Conservation (phyloP, 148 eudicot genomes). For the Rhododendron vialii region DNA sequence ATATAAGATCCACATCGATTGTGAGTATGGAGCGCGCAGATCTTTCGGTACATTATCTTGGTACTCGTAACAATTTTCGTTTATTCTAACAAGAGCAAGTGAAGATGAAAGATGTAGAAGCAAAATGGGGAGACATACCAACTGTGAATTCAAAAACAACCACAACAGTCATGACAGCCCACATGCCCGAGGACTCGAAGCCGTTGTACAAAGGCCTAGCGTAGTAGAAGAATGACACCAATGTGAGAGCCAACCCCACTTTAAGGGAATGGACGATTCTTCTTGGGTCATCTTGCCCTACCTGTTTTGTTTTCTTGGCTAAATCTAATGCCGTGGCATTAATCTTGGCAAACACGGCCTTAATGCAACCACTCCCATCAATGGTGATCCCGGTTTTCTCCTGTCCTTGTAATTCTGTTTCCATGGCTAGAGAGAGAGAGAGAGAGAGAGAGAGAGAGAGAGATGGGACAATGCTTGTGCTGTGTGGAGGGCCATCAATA, state of each 20-base stretch:
- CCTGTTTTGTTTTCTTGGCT: slow-evolving; percentile 17
- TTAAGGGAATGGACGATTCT: slow-evolving; percentile 60
- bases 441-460: not conserved
- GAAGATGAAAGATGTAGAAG: not conserved
- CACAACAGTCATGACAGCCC: slow-evolving; percentile 86
- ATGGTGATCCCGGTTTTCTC: not conserved
- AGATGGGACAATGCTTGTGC: no score
- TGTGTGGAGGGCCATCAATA: not conserved
- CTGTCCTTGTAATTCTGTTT: not conserved
- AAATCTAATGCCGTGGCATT: slow-evolving; percentile 8
- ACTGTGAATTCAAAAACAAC: slow-evolving; percentile 72
- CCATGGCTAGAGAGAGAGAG: slow-evolving; percentile 7
- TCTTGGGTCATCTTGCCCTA: slow-evolving; percentile 68
- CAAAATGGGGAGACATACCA: slow-evolving; percentile 36
- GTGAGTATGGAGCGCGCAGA: no score
- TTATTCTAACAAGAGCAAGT: not conserved
- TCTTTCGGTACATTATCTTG: no score
- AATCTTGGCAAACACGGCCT: slow-evolving; percentile 15
- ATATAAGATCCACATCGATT: no score
- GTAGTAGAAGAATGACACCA: slow-evolving; percentile 70
- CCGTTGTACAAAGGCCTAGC: slow-evolving; percentile 49
- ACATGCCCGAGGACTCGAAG: slow-evolving; percentile 60
- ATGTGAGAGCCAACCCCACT: slow-evolving; percentile 58
- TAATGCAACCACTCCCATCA: slow-evolving; percentile 13
- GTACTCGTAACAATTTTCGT: not conserved